These are phyloP conservation scores for Citrus sp. DNA, from an alignment of 345 rosid genomes.

Conservation along the genomic window DNA sequence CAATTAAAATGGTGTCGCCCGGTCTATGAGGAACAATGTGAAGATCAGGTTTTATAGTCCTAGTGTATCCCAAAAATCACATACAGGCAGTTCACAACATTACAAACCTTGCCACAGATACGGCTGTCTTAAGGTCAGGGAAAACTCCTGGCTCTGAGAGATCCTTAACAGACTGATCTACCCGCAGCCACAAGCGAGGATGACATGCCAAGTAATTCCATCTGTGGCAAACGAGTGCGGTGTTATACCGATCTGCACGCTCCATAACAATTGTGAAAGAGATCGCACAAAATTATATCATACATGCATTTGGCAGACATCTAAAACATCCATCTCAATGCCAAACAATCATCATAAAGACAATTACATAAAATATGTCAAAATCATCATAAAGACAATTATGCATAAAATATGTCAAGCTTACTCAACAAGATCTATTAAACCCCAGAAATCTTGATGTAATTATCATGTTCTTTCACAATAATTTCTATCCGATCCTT, in stretches of 20 bases:
- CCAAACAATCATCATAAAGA: not conserved
- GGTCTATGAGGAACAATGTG: slow-evolving; percentile 51
- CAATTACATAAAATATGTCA: not conserved
- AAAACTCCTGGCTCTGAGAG: slow-evolving; percentile 64
- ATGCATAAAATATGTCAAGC: not conserved
- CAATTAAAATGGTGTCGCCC: slow-evolving; percentile 90
- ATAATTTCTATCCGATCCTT: not conserved
- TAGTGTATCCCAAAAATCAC: not conserved
- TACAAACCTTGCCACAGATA: slow-evolving; percentile 88
- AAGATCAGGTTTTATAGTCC: slow-evolving; percentile 17
- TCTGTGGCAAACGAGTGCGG: slow-evolving; percentile 99
- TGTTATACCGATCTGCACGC: slow-evolving; percentile 99
- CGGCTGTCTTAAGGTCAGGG: slow-evolving; percentile 68
- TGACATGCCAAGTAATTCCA: slow-evolving; percentile 94
- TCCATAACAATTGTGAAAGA: slow-evolving; percentile 52
- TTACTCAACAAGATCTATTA: not conserved
- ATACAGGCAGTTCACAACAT: not conserved
- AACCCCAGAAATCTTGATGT: not conserved
- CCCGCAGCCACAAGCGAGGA: slow-evolving; percentile 93
- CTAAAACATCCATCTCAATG: not conserved
- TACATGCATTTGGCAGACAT: not conserved
- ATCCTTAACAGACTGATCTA: slow-evolving; percentile 67
- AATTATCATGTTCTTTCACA: not conserved
- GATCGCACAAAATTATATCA: slow-evolving; percentile 17
- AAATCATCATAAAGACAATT: too few relatives aligned